Percentiles rank a stretch among this genome's conserved stretches.
Evolutionary conservation across 495 filamentous ascomycete genomes (phyloP).

Genomic region (Aspergillus sclerotiicarbonarius): DNA sequence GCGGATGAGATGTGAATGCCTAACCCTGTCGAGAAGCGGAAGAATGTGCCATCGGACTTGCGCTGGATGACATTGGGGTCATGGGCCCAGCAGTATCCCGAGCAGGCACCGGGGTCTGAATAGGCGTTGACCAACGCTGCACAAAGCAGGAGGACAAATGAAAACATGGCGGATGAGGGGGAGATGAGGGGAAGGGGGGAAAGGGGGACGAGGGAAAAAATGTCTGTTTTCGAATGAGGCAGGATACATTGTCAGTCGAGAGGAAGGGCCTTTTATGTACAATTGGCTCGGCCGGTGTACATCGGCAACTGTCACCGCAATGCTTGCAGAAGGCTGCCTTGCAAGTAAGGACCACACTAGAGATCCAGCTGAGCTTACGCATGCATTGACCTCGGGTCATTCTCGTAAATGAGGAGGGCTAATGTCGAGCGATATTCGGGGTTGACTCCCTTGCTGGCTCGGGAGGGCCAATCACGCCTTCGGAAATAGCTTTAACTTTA

Average conservation of each 20-base stretch:
- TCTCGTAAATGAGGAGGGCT: background rate
- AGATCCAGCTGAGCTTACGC: conserved; percentile 5
- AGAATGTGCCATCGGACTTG: conserved; percentile 6
- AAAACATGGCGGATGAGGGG: background rate
- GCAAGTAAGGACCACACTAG: conserved; percentile 1
- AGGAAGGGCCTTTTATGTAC: conserved; percentile 3
- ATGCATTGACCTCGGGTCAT: conserved; percentile 9
- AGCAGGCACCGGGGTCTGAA: conserved; percentile 6
- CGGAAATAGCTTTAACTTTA: background rate
- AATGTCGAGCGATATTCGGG: background rate
- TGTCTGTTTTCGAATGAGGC: background rate
- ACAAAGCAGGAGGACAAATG: background rate
- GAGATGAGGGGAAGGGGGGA: background rate
- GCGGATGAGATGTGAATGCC: conserved; percentile 7
- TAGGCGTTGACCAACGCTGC: conserved; percentile 2
- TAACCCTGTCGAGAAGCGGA: conserved; percentile 11
- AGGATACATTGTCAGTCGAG: background rate
- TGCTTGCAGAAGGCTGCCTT: background rate
- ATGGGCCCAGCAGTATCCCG: conserved; percentile 11
- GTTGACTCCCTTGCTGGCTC: conserved; percentile 4
- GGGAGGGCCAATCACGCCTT: conserved; percentile 4
- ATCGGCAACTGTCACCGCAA: background rate
- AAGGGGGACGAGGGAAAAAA: background rate
- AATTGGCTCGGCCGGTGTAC: background rate
- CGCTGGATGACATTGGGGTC: conserved; percentile 10